phyloP scores from a whole-genome alignment of 768 basidiomycete species.

The Boletus rubroflammeus region DNA sequence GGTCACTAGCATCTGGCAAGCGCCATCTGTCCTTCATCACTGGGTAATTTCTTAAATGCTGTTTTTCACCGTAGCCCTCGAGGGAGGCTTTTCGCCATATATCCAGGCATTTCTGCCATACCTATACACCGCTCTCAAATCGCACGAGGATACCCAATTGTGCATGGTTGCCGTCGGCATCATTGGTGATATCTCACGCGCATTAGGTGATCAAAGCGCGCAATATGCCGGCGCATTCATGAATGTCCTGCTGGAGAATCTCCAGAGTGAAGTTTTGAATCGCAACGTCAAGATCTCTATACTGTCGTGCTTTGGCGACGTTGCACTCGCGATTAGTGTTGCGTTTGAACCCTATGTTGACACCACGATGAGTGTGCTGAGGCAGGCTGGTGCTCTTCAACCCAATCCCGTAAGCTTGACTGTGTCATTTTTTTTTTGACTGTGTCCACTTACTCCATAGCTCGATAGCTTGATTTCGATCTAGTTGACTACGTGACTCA shows the following conservation, averaged over 20 bases:
- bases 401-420: constrained; percentile 71
- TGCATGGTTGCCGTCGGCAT: constrained; percentile 95
- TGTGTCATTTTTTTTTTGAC: neutral
- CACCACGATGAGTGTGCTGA: constrained; percentile 86
- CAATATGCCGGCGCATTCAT: constrained; percentile 89
- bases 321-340: constrained; percentile 87
- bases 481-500: constrained; percentile 88
- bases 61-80: constrained; percentile 53
- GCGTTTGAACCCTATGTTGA: constrained; percentile 86
- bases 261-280: constrained; percentile 86
- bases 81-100: constrained; percentile 75
- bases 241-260: constrained; percentile 85
- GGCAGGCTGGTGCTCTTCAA: constrained; percentile 85
- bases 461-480: constrained; percentile 71
- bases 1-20: constrained; percentile 75
- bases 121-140: constrained; percentile 84
- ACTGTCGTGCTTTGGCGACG: constrained; percentile 92
- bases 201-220: constrained; percentile 77
- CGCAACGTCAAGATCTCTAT: constrained; percentile 97
- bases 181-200: constrained; percentile 95
- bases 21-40: neutral
- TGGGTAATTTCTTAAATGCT: neutral
- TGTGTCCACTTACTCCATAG: neutral
- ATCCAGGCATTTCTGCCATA: constrained; percentile 81
- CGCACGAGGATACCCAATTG: constrained; percentile 92